These are phyloP conservation scores for Cystofilobasidium ferigula DNA, from an alignment of 768 basidiomycete genomes.

Conservation along the genomic window DNA sequence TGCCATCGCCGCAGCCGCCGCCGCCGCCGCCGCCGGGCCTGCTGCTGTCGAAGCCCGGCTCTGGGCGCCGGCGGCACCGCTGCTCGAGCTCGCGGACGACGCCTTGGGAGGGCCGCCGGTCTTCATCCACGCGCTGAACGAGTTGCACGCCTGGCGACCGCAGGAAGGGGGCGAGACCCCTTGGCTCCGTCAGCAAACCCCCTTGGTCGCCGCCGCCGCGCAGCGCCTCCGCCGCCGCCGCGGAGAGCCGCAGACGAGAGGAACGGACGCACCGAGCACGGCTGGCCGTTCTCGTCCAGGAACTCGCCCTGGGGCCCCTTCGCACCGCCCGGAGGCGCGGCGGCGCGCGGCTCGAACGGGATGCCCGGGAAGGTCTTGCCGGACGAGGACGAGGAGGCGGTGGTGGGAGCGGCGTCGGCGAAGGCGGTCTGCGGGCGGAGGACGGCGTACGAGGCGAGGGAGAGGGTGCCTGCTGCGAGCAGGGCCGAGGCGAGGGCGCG, in stretches of 20 bases:
- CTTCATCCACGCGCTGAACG: constrained; percentile 18
- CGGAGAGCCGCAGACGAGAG: no score
- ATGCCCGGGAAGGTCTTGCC: background rate
- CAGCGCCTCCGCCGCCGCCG: no score
- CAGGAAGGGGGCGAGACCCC: no score
- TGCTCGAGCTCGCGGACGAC: background rate
- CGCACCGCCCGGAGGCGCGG: background rate
- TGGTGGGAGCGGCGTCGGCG: background rate
- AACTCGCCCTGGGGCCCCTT: background rate
- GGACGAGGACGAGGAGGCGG: background rate
- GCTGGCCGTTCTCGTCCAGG: constrained; percentile 22
- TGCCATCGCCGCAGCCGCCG: background rate
- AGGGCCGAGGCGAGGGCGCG: no score
- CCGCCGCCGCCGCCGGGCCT: background rate
- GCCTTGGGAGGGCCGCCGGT: background rate
- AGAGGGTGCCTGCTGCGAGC: no score
- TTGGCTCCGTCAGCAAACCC: no score
- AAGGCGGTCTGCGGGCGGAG: no score
- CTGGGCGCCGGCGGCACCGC: background rate
- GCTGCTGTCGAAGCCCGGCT: background rate
- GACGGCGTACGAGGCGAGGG: background rate
- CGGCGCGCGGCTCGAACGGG: background rate
- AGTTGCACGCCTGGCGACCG: constrained; percentile 9
- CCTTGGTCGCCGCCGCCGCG: no score
- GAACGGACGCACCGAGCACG: constrained; percentile 12